Evolutionary conservation across 352 stramenopile genomes (phyloP), one percentile per base, ranked within the genome.

Genomic region (Pythium myriotylum): DNA sequence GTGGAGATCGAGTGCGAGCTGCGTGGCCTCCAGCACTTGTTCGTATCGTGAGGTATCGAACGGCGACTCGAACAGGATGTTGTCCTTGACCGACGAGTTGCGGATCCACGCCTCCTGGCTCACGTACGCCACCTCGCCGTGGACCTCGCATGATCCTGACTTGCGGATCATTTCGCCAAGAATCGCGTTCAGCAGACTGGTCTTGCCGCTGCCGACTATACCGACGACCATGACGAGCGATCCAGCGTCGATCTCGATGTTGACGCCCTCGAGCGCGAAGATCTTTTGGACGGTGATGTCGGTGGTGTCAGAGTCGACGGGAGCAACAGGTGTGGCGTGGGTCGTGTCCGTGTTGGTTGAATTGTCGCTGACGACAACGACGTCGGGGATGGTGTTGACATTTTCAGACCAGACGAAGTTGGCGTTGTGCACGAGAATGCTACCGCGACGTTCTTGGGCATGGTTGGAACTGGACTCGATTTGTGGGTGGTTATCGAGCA

Each of bases 1-100:
- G 26, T 68, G 50, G 9, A 96, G 64, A 67, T 97, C 89, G 12
- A 81, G 62, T 17, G 61, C 68, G 23, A 97, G 62, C 42, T 80
- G 71, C 46, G 78, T 90, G 1, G 76, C 71, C 41, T 83, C 61
- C 35, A 95, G 43, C 19, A 91, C 80, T 29, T 53, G 20, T 7
- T 68, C 57, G 55, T 79, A 79, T 0, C 51, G 52, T 0, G 51
- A 35, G 17, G 48, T 41, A 26, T 79, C 68, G 37, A 71, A 74
- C 1, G 63, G 39, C 16, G 56, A 62, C 32, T 74, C 64, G 32
- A 79, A 79, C 4, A 79, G 58, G 40, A 79, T 79, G 50, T 74
- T 79, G 4, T 79, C 62, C 39, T 67, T 68, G 35, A 79, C 40
- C 42, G 64, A 61, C 47, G 59, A 58, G 59, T 77, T 74, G 26